phyloP scores from a whole-genome alignment of 208 protist genomes.

The Crithidia bombi region DNA sequence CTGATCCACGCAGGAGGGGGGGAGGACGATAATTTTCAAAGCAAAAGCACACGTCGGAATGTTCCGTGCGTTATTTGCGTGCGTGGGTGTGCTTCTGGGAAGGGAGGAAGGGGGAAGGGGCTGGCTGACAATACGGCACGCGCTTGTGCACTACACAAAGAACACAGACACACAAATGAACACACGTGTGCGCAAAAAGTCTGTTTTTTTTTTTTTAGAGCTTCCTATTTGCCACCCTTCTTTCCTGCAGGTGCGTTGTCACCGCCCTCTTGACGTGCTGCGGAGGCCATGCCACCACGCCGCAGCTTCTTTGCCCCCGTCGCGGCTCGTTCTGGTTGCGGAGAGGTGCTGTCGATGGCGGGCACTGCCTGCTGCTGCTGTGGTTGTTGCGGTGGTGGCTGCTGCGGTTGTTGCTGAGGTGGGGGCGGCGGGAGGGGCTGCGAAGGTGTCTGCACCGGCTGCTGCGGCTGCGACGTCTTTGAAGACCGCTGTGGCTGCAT shows the following conservation, averaged over 20 bases:
- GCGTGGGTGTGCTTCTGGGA: too few relatives aligned
- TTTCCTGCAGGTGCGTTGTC: slow-evolving; percentile 20
- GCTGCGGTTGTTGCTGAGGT: slow-evolving; percentile 30
- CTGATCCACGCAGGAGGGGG: too few relatives aligned
- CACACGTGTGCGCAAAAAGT: background rate
- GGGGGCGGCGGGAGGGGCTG: slow-evolving; percentile 25
- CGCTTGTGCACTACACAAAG: too few relatives aligned
- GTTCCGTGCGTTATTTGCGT: too few relatives aligned
- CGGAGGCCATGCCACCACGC: slow-evolving; percentile 47
- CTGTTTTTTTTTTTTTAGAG: background rate
- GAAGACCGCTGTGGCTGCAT: slow-evolving; percentile 33
- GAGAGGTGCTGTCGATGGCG: slow-evolving; percentile 46
- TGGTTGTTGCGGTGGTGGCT: slow-evolving; percentile 11
- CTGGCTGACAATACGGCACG: too few relatives aligned
- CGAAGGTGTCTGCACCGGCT: slow-evolving; percentile 38
- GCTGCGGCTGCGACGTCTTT: slow-evolving; percentile 49
- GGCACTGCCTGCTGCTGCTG: slow-evolving; percentile 42
- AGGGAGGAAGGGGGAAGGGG: too few relatives aligned
- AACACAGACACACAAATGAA: background rate
- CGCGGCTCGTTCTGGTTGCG: slow-evolving; percentile 39
- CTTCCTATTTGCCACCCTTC: slow-evolving; percentile 22
- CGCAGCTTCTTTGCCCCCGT: slow-evolving; percentile 43
- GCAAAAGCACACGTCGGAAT: too few relatives aligned
- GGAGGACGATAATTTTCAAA: too few relatives aligned
- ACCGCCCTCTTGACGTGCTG: slow-evolving; percentile 28